These are phyloP conservation scores for Nigrospora oryzae DNA, from an alignment of 2,329 filamentous ascomycete species.

Conservation along the genomic window DNA sequence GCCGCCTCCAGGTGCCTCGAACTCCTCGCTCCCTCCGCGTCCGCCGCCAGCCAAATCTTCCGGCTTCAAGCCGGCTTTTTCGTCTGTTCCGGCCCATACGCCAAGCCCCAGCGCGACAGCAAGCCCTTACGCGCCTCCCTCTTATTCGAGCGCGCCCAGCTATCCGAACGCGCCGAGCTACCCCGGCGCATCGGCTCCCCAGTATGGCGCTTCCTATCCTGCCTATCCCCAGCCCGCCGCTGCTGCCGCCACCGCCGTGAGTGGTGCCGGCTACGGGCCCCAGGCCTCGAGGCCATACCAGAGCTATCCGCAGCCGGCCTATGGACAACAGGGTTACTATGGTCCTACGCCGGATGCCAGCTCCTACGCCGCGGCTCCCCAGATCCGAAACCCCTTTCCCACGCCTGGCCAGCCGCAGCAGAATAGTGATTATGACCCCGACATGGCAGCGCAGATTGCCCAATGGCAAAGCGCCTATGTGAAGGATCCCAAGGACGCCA, in stretches of 20 bases:
- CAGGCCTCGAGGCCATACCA: slow-evolving; percentile 15
- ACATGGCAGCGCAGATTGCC: slow-evolving; percentile 84
- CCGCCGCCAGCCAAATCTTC: slow-evolving; percentile 53
- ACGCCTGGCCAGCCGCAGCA: slow-evolving; percentile 41
- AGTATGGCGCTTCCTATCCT: slow-evolving; percentile 34
- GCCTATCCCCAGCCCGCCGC: slow-evolving; percentile 22
- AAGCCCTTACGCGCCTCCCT: slow-evolving; percentile 25
- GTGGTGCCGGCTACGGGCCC: slow-evolving; percentile 8
- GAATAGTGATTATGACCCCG: slow-evolving; percentile 53
- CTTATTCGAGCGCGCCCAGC: slow-evolving; percentile 14
- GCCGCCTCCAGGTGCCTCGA: slow-evolving; percentile 68
- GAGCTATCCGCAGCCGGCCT: slow-evolving; percentile 18
- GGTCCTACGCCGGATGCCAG: slow-evolving; percentile 25
- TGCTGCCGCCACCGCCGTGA: slow-evolving; percentile 9
- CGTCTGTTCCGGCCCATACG: slow-evolving; percentile 21
- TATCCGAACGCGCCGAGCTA: slow-evolving; percentile 18
- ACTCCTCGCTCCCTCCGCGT: slow-evolving; percentile 64
- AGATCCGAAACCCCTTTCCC: slow-evolving; percentile 77
- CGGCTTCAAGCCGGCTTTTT: slow-evolving; percentile 45
- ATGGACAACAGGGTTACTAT: slow-evolving; percentile 12
- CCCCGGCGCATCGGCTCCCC: slow-evolving; percentile 26
- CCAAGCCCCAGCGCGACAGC: slow-evolving; percentile 19
- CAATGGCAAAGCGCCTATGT: slow-evolving; percentile 92
- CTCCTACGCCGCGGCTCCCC: slow-evolving; percentile 47
- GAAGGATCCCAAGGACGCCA: slow-evolving; percentile 44